Conservation (phyloP, 805 yeast genomes). For the Pichia cabralensis region DNA sequence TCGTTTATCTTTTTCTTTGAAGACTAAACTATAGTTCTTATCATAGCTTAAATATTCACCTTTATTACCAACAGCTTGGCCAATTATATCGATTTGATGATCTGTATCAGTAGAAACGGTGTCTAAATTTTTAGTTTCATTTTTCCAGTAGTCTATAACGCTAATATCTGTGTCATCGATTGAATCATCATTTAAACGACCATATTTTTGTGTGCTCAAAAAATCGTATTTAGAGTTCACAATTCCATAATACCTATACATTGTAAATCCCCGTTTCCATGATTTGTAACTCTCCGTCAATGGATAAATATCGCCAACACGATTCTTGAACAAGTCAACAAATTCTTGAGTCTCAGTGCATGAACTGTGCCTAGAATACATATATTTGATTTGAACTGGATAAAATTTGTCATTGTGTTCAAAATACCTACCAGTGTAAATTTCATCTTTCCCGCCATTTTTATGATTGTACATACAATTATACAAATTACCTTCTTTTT, state of each 20-base stretch:
- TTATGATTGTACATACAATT: not conserved
- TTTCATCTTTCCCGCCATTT: no score
- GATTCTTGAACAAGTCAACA: slow-evolving; percentile 7
- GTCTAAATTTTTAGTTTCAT: not conserved
- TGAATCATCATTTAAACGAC: not conserved
- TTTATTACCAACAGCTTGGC: not conserved
- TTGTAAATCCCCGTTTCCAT: slow-evolving; percentile 10
- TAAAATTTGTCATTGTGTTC: not conserved
- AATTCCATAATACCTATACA: slow-evolving; percentile 9
- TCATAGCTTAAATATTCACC: not conserved
- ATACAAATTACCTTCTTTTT: not conserved
- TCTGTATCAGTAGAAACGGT: not conserved
- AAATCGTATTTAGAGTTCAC: slow-evolving; percentile 6
- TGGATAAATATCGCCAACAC: slow-evolving; percentile 11
- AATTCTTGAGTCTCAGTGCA: slow-evolving; percentile 10
- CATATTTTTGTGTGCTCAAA: not conserved
- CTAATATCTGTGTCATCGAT: not conserved
- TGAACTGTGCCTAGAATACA: slow-evolving; percentile 15
- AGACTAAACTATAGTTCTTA: not conserved
- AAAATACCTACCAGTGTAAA: no score
- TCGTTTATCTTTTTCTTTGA: not conserved
- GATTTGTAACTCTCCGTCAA: slow-evolving; percentile 10
- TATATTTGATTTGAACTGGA: slow-evolving; percentile 8
- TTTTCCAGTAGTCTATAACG: not conserved
- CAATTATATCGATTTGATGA: slow-evolving; percentile 1